Percentiles rank a stretch among this genome's conserved stretches.
phyloP scores from a whole-genome alignment of 331 rosid species.

The Quercus lobata region DNA sequence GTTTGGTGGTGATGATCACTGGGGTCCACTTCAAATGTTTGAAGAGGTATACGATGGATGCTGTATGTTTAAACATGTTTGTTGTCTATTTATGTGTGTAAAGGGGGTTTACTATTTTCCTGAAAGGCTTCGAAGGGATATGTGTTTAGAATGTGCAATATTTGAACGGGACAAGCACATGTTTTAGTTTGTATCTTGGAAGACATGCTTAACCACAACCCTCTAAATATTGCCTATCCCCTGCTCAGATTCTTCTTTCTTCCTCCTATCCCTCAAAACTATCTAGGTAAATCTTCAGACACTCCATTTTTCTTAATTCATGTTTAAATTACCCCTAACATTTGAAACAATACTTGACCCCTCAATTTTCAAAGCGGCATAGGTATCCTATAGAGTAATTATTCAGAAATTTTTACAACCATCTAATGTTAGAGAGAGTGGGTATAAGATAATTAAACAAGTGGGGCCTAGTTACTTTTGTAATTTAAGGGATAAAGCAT shows the following conservation, averaged over 20 bases:
- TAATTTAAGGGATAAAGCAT: not conserved
- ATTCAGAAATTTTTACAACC: not conserved
- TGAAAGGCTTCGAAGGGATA: not conserved
- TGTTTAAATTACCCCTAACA: not conserved
- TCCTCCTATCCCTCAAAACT: not conserved
- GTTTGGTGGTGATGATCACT: constrained; percentile 76
- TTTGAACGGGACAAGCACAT: constrained; percentile 5
- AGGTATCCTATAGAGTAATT: not conserved
- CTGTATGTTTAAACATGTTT: not conserved
- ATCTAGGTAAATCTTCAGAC: not conserved
- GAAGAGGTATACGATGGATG: constrained; percentile 60
- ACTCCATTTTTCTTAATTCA: not conserved
- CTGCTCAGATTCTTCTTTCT: not conserved
- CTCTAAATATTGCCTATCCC: constrained; percentile 4
- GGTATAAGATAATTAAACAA: not conserved
- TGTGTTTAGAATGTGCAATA: not conserved
- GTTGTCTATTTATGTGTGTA: too few relatives aligned
- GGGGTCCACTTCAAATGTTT: constrained; percentile 84
- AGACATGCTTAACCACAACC: not conserved
- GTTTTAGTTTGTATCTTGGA: not conserved
- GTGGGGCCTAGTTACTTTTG: not conserved
- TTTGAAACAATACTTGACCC: not conserved
- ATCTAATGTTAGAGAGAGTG: not conserved
- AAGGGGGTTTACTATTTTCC: too few relatives aligned
- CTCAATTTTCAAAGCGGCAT: constrained; percentile 6